Base-by-base conservation (phyloP, 1,284 basidiomycete species). In the Wolfiporia cocos region DNA sequence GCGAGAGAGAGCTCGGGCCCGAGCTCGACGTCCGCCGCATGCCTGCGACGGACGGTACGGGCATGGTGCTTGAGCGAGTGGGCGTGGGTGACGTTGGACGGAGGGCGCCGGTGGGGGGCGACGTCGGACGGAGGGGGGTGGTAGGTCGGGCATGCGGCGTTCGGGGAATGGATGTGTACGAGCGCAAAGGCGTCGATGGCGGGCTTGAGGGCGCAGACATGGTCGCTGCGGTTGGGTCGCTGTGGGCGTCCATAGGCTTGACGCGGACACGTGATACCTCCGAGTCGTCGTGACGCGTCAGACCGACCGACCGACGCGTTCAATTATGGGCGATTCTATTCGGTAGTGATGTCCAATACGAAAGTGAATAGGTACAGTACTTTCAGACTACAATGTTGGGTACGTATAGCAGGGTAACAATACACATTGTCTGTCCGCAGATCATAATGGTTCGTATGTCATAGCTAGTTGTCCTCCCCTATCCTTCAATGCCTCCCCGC, bases 61-160 rank as follows among this genome's bases (percentile, higher is more conserved):
- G 30, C n/a, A 45, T 26, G n/a, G 44, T 26, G 4, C 34, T 24
- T 19, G 47, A 43, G 32, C 48, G 44, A 20, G 49, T 32, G 1
- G 52, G 40, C 4, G 46, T 48, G 1, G 58, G 56, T 18, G 58
- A 56, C 6, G 49, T 49, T 3, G 57, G 56, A 19, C 54, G 57
- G 15, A 60, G 52, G 6, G 14, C 14, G 26, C 26, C 9, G 14
- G 14, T 28, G 9, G 7, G 26, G 26, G 26, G 26, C 14, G 14
- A 9, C 26, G 26, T 7, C 26, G 14, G 9, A 28, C 26, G 14
- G 7, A 14, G 26, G 26, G 26, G 14, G 9, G 26, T 7, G 26
- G 9, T 7, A 28, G 26, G 26, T 28, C 9, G 26, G 9, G 7
- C 26, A 14, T 28, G 37, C 3, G 56, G 50, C 15, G 49, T 49